Evolutionary conservation across 768 basidiomycete genomes (phyloP), one percentile per base, ranked within the genome.

Genomic region (Amanita pallidorosea): DNA sequence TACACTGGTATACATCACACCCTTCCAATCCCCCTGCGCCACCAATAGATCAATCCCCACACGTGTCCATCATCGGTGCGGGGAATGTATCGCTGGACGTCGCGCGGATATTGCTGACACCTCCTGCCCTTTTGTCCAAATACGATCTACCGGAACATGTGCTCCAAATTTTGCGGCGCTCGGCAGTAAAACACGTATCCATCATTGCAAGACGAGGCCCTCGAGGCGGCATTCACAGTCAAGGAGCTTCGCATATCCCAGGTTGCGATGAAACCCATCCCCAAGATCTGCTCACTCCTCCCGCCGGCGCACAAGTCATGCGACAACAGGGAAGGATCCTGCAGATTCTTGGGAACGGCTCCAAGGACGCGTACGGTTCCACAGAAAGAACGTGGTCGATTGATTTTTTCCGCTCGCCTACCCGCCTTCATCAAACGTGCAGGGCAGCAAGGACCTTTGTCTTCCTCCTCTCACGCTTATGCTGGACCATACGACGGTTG

Each of bases 1-100:
- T 99, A 1, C 88, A 93, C 57, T 97, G 93, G 94, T 98, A 99
- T 69, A 98, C 95, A 11, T 83, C 78, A 43, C 92, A 98, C 63
- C 94, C 94, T 1, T 81, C 81, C 7, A 69, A 71, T 8, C 72
- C 77, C 0, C 61, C 74, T 0, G 23, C 85, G 0, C 82, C 85
- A 1, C 70, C 81, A 0, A 74, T 92, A 2, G 78, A 88, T 27
- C 74, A 74, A 36, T 66, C 79, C 3, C 61, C 72, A 2, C 86
- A 94, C 57, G 81, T 94, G 25, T 80, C 88, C 1, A 68, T 99
- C 49, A 84, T 98, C 40, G 95, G 96, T 0, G 89, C 92, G 55
- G 95, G 95, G 9, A 97, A 98, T 57, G 94, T 99, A 51, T 85
- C 93, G 7, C 72, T 99, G 31, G 95, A 99, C 59, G 73, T 94